Conservation (phyloP, 2,329 filamentous ascomycete genomes). For the Cordyceps fumosorosea region DNA sequence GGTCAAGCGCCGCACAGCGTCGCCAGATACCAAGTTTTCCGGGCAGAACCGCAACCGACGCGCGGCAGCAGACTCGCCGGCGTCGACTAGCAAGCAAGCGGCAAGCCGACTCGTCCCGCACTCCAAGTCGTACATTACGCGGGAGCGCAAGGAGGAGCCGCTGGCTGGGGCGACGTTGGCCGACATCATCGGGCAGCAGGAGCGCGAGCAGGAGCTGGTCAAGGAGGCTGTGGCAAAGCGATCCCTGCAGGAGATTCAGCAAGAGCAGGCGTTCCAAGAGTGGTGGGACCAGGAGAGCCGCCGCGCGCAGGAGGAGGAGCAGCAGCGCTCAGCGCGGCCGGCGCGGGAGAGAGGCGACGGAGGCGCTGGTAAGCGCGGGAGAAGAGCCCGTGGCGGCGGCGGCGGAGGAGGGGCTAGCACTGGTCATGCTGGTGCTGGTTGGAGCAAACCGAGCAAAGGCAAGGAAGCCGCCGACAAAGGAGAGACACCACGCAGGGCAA, state of each 20-base stretch:
- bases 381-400: slow-evolving; percentile 18
- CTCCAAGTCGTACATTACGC: slow-evolving; percentile 53
- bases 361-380: slow-evolving; percentile 23
- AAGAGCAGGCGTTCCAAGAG: slow-evolving; percentile 93
- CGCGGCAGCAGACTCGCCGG: slow-evolving; percentile 21
- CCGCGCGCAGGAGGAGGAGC: slow-evolving; percentile 59
- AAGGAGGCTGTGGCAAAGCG: slow-evolving; percentile 81
- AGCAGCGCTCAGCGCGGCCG: slow-evolving; percentile 34
- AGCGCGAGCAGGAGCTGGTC: slow-evolving; percentile 73
- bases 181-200: slow-evolving; percentile 84
- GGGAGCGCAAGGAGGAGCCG: slow-evolving; percentile 54
- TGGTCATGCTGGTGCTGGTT: neutral
- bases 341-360: slow-evolving; percentile 33
- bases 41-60: slow-evolving; percentile 43
- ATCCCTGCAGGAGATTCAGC: slow-evolving; percentile 88
- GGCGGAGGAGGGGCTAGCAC: neutral
- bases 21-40: slow-evolving; percentile 56
- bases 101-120: slow-evolving; percentile 46
- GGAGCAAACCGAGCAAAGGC: neutral
- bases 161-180: slow-evolving; percentile 67
- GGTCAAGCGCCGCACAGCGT: slow-evolving; percentile 44
- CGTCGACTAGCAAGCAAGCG: slow-evolving; percentile 23
- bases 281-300: slow-evolving; percentile 90
- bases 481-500: neutral
- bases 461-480: slow-evolving; percentile 3